Conservation (phyloP, 169 alveolate species). For the Plasmodium reichenowi region DNA sequence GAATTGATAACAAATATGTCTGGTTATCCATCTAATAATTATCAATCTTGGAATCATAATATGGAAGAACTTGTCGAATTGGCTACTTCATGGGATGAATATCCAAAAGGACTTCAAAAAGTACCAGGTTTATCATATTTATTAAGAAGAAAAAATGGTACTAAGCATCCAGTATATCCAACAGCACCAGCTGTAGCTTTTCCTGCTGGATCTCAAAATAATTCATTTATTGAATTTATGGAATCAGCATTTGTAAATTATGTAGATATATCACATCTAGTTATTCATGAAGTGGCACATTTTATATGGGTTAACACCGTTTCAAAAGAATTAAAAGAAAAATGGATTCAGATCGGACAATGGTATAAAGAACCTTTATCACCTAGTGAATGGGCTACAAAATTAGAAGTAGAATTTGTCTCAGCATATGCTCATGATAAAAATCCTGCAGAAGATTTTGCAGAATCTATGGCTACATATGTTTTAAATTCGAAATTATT, state of each 20-base stretch:
- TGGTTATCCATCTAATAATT: conserved; percentile 78
- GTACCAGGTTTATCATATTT: conserved; percentile 83
- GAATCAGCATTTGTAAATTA: conserved; percentile 85
- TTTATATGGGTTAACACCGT: conserved; percentile 78
- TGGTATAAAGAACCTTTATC: conserved; percentile 84
- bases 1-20: conserved; percentile 43
- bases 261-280: conserved; percentile 81
- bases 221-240: conserved; percentile 86
- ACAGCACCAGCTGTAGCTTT: conserved; percentile 89
- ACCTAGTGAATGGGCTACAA: conserved; percentile 86
- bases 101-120: conserved; percentile 86
- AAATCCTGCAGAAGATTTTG: conserved; percentile 86
- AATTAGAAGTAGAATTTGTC: conserved; percentile 82
- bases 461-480: conserved; percentile 82
- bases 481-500: conserved; percentile 82
- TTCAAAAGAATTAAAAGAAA: conserved; percentile 62
- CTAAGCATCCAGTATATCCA: conserved; percentile 85
- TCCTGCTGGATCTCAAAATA: conserved; percentile 82
- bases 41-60: conserved; percentile 86
- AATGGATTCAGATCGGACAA: conserved; percentile 81
- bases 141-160: conserved; percentile 82
- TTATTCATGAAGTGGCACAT: conserved; percentile 85
- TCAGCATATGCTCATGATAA: conserved; percentile 86
- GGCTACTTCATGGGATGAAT: conserved; percentile 87
- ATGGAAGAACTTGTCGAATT: conserved; percentile 85